Evolutionary conservation across 2,329 filamentous ascomycete species (phyloP).

Genomic region (Fusarium compactum): DNA sequence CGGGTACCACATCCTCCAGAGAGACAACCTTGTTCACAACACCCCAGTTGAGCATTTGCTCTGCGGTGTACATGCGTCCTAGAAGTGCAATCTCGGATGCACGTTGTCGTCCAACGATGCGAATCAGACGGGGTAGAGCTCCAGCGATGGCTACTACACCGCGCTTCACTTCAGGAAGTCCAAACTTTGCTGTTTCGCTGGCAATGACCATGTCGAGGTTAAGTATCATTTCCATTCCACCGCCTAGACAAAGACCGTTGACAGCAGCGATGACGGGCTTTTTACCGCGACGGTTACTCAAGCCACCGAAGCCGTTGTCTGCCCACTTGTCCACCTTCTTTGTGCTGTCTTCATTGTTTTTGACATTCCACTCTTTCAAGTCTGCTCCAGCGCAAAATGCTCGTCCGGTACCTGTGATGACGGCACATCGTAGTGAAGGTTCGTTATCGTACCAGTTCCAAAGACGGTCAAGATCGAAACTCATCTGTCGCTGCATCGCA

Average conservation of each 20-base stretch:
- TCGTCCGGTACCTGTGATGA: conserved; percentile 71
- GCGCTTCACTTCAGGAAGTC: conserved; percentile 75
- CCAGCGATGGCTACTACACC: conserved; percentile 78
- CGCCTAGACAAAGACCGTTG: conserved; percentile 78
- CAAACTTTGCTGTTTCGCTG: conserved; percentile 66
- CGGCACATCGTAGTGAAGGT: conserved; percentile 68
- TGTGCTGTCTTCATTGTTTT: conserved; percentile 50
- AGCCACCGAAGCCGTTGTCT: conserved; percentile 67
- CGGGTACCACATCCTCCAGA: conserved; percentile 61
- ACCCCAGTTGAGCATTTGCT: conserved; percentile 73
- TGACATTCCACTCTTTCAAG: conserved; percentile 70
- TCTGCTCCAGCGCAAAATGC: conserved; percentile 78
- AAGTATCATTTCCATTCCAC: conserved; percentile 79
- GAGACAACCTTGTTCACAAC: conserved; percentile 72
- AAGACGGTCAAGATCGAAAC: conserved; percentile 61
- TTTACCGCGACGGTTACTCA: conserved; percentile 73
- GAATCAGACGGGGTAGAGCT: conserved; percentile 72
- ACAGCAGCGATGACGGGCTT: conserved; percentile 82
- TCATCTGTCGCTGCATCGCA: conserved; percentile 63
- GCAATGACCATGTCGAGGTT: conserved; percentile 80
- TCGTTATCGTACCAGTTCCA: conserved; percentile 74
- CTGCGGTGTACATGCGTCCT: conserved; percentile 69
- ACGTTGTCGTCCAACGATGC: conserved; percentile 73
- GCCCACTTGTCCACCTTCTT: conserved; percentile 58
- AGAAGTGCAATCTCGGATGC: conserved; percentile 78